Base-by-base conservation (phyloP, 1,139 yeast species). In the Hansenula lynferdii region DNA sequence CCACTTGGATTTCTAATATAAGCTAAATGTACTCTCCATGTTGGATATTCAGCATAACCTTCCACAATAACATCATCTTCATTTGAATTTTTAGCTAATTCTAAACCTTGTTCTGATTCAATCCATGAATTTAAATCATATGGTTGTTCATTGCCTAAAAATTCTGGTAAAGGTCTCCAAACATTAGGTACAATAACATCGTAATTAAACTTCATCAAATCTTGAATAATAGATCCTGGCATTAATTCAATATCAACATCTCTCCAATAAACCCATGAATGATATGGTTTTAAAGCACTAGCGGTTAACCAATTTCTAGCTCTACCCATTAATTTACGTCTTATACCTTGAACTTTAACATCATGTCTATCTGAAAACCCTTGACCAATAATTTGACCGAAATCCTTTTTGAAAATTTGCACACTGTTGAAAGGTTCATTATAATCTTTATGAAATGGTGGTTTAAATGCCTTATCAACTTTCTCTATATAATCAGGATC, bases 231-330 rank as follows among this genome's bases (percentile, higher is more conserved):
- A 33, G 82, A 70, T 14, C 86, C 85, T 1, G 95, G 95, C 51
- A 86, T 79, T 20, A 86, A 74, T 53, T 85, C 95, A 40, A 87
- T 81, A 58, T 87, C 96, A 3, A 80, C 96, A 59, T 87, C 96
- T 61, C 96, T 72, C 96, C 96, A 87, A 57, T 85, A 84, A 11
- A 87, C 95, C 96, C 96, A 87, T 2, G 94, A 81, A 60, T 87
- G 96, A 54, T 85, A 82, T 1, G 95, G 89, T 53, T 80, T 75
- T 45, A 87, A 65, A 1, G 95, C 89, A 32, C 77, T 74, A 2
- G 86, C 72, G 4, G 90, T 75, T 37, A 87, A 67, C 94, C 95
- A 87, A 60, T 87, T 87, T 59, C 96, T 71, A 4, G 96, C 96
- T 42, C 94, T 69, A 2, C 95, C 96, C 96, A 87, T 85, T 45